These are phyloP conservation scores for Hippophae tibetana DNA, from an alignment of 306 rosid genomes.

Conservation along the genomic window DNA sequence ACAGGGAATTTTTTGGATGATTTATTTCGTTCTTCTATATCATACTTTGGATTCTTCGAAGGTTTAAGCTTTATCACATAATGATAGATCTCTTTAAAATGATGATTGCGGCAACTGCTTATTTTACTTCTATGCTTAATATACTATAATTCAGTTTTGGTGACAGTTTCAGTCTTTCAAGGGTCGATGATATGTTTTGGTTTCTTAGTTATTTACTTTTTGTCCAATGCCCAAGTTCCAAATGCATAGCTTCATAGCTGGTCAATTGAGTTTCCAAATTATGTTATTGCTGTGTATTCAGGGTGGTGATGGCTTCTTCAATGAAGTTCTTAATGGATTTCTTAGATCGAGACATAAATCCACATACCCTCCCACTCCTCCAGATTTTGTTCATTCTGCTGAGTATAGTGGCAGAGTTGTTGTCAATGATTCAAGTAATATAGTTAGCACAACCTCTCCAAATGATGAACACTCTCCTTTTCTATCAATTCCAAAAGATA, in stretches of 20 bases:
- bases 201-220: no score
- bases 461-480: slow-evolving; percentile 53
- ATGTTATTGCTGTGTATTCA: slow-evolving; percentile 24
- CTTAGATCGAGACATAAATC: slow-evolving; percentile 77
- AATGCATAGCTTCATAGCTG: neutral
- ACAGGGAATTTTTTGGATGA: no score
- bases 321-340: slow-evolving; percentile 94
- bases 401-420: slow-evolving; percentile 28
- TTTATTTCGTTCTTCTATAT: no score
- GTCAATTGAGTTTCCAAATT: slow-evolving; percentile 12
- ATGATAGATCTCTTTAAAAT: no score
- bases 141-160: no score
- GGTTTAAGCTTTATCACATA: no score
- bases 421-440: slow-evolving; percentile 31
- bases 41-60: no score
- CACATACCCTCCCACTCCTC: slow-evolving; percentile 72
- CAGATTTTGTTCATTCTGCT: slow-evolving; percentile 39
- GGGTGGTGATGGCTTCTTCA: slow-evolving; percentile 99
- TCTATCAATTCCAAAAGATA: slow-evolving; percentile 34
- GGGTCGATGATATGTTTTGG: no score
- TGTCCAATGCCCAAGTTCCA: neutral
- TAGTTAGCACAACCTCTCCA: slow-evolving; percentile 28
- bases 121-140: no score
- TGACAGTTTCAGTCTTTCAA: no score
- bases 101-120: no score